Conservation (phyloP, 2,329 filamentous ascomycete species). For the Colletotrichum truncatum region DNA sequence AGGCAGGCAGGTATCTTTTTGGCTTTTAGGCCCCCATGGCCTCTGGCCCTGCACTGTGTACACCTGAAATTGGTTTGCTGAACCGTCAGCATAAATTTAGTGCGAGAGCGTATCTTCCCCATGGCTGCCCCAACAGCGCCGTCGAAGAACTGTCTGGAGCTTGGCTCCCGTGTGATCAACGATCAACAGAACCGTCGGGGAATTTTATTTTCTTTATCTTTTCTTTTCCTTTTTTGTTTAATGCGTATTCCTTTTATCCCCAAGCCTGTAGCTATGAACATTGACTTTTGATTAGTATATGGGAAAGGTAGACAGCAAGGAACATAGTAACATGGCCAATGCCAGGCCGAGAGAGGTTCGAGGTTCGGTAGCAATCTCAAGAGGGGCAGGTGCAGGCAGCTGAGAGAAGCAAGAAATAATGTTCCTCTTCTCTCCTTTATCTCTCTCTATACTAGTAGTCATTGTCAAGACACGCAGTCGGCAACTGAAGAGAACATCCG, state of each 20-base stretch:
- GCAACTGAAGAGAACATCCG: constrained; percentile 9
- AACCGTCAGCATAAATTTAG: constrained; percentile 7
- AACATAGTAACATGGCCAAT: no score
- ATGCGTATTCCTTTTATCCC: neutral
- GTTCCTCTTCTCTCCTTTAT: no score
- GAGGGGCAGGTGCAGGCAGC: no score
- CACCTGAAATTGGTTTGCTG: neutral
- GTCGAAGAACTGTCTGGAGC: constrained; percentile 20
- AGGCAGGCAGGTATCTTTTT: neutral
- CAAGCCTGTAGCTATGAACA: no score
- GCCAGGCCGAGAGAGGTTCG: no score
- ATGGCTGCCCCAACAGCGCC: constrained; percentile 14
- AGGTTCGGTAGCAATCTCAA: no score
- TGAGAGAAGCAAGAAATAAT: neutral
- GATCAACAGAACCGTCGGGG: constrained; percentile 22
- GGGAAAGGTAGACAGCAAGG: no score
- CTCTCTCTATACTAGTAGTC: neutral
- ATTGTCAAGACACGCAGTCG: constrained; percentile 11
- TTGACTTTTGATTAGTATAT: no score
- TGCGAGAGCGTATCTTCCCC: neutral
- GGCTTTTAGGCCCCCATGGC: neutral
- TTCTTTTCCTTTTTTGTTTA: neutral
- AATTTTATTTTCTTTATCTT: constrained; percentile 14
- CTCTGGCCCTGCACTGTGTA: neutral
- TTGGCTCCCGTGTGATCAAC: constrained; percentile 25